Conservation (phyloP, 371 early-diverging fungal species). For the Mortierella sp. region DNA sequence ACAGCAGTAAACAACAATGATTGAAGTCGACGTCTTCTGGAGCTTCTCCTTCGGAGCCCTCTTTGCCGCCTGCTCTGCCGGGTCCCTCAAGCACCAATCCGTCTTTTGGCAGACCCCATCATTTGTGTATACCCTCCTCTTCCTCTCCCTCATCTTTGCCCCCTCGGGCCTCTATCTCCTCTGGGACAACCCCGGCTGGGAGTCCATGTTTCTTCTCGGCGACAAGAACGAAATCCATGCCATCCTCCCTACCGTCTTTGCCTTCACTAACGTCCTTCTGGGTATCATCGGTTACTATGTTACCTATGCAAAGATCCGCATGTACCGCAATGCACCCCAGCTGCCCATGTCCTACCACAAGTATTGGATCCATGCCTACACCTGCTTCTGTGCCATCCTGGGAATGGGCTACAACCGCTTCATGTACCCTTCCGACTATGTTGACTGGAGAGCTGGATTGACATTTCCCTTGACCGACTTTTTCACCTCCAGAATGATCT, state of each 20-base stretch:
- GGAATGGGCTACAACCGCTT: constrained; percentile 55
- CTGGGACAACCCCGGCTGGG: constrained; percentile 58
- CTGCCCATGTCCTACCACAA: constrained; percentile 41
- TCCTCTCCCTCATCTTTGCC: constrained; percentile 57
- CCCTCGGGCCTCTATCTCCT: constrained; percentile 54
- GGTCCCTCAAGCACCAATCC: constrained; percentile 25
- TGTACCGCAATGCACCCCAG: background rate
- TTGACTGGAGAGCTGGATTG: constrained; percentile 45
- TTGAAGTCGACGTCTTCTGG: constrained; percentile 57
- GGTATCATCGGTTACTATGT: constrained; percentile 55
- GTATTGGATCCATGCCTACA: constrained; percentile 57
- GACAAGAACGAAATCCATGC: constrained; percentile 59
- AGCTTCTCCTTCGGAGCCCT: constrained; percentile 52
- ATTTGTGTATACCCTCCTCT: constrained; percentile 54
- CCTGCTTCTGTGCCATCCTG: constrained; percentile 49
- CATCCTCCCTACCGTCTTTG: constrained; percentile 50
- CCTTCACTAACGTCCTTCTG: constrained; percentile 49
- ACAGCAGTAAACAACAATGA: constrained; percentile 23
- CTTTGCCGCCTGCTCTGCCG: constrained; percentile 47
- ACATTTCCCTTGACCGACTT: constrained; percentile 38
- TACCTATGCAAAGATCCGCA: constrained; percentile 42
- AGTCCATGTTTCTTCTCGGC: constrained; percentile 53
- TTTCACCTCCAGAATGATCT: constrained; percentile 49
- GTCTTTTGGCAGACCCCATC: constrained; percentile 47
- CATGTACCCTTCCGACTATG: constrained; percentile 50